A percentile compares a stretch with the other conserved stretches of the same genome.
Conservation (phyloP, 179 eudicot species). For the Silene noctiflora region DNA sequence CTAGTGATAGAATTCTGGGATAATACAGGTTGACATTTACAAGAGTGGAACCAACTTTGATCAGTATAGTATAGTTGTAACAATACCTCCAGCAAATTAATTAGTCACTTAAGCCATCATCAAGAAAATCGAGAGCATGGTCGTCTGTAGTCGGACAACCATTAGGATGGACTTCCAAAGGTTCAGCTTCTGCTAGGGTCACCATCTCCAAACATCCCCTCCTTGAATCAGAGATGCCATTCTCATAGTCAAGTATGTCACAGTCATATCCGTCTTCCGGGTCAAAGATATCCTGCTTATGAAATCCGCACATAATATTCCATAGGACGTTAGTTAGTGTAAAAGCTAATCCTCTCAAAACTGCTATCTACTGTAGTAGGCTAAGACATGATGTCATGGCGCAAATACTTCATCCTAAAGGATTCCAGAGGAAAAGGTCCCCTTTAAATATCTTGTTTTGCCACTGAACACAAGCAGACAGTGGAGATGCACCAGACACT, state of each 20-base stretch:
- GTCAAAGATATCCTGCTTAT: constrained; percentile 54
- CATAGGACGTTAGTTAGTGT: background rate
- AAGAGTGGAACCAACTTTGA: too few relatives aligned
- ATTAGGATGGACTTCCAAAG: constrained; percentile 53
- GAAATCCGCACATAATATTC: constrained; percentile 7
- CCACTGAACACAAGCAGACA: too few relatives aligned
- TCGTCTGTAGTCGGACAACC: constrained; percentile 47
- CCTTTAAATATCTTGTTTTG: too few relatives aligned
- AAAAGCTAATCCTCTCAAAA: too few relatives aligned
- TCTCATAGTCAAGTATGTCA: constrained; percentile 59
- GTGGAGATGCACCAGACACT: too few relatives aligned
- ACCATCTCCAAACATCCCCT: constrained; percentile 55
- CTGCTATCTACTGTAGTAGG: too few relatives aligned
- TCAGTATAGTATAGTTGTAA: too few relatives aligned
- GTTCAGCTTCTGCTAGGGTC: constrained; percentile 56
- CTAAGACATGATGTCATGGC: background rate
- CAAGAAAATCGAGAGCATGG: constrained; percentile 62
- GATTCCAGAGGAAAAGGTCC: too few relatives aligned
- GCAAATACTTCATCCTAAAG: background rate
- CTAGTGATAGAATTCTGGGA: too few relatives aligned
- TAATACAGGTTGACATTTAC: too few relatives aligned
- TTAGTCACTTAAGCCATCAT: constrained; percentile 66
- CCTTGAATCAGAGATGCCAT: constrained; percentile 38
- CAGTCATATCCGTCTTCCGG: constrained; percentile 64
- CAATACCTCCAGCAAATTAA: background rate